Evolutionary conservation across 2,329 filamentous ascomycete species (phyloP), one percentile per base, ranked within the genome.

Genomic region (Albifimbria verrucaria): DNA sequence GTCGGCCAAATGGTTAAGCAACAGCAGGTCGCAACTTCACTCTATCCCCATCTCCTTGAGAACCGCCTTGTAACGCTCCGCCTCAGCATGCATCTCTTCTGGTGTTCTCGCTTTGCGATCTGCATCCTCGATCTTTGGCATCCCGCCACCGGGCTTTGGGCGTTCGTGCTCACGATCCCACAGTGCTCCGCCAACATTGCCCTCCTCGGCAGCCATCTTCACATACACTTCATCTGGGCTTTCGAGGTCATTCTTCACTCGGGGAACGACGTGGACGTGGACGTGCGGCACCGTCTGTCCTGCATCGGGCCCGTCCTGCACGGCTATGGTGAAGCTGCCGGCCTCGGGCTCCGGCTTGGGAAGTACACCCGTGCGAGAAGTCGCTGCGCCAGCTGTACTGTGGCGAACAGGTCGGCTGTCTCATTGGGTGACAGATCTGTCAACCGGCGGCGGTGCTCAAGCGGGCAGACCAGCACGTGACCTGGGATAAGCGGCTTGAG

Each of bases 241-340:
- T 26, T 62, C 75, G 67, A 68, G 79, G 66, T 85, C 78, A 39
- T 85, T 80, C 53, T 74, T 76, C 54, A 76, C 76, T 32, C 92
- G 77, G 20, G 92, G 92, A 51, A 97, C 93, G 48, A 97, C 82
- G 74, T 99, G 94, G 23, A 92, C 89, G 73, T 99, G 94, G 15
- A 97, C 85, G 73, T 99, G 94, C 9, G 90, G 80, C 44, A 99
- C 93, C 53, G 91, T 96, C 80, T 99, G 94, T 0, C 94, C 94
- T 1, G 94, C 91, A 55, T 92, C 90, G 26, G 79, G 76, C 20
- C 94, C 94, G 70, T 99, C 94, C 70, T 99, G 94, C n/a, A 99
- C 82, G 0, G 93, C 92, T 48, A 99, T 86, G 67, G 96, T 97
- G 73, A 97, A 88, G 55, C 90, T 89, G 10, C 89, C 85, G 6